Conservation (phyloP, 805 yeast genomes). For the Nakazawaea peltata region DNA sequence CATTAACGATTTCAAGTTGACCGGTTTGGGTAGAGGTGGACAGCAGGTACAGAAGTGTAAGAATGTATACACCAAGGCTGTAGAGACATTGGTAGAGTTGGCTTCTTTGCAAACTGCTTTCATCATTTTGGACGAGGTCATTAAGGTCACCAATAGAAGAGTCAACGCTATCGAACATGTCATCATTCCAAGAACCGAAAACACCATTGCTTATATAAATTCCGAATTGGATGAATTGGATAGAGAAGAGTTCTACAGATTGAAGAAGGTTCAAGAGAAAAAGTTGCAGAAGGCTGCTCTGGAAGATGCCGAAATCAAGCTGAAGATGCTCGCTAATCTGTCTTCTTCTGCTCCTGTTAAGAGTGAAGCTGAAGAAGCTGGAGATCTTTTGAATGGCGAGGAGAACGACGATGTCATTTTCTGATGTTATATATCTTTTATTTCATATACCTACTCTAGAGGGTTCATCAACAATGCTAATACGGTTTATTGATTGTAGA, state of each 20-base stretch:
- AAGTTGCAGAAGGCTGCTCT: slow-evolving; percentile 74
- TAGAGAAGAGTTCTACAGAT: slow-evolving; percentile 94
- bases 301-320: slow-evolving; percentile 44
- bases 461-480: too few relatives aligned
- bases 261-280: slow-evolving; percentile 94
- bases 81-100: slow-evolving; percentile 92
- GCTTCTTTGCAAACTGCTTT: slow-evolving; percentile 97
- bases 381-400: slow-evolving; percentile 21
- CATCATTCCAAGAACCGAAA: slow-evolving; percentile 95
- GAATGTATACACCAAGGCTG: slow-evolving; percentile 87
- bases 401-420: slow-evolving; percentile 31
- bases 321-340: slow-evolving; percentile 16
- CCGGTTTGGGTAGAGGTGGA: slow-evolving; percentile 98
- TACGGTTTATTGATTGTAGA: too few relatives aligned
- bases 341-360: slow-evolving; percentile 9
- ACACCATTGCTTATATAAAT: slow-evolving; percentile 85
- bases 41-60: slow-evolving; percentile 96
- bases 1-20: slow-evolving; percentile 89
- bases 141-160: slow-evolving; percentile 95
- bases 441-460: too few relatives aligned
- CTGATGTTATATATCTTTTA: too few relatives aligned
- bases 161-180: slow-evolving; percentile 98
- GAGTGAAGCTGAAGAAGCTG: slow-evolving; percentile 10
- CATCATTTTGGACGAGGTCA: slow-evolving; percentile 93
- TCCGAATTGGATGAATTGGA: slow-evolving; percentile 96